Percentiles rank a stretch among this genome's conserved stretches.
These are phyloP conservation scores for Paxillus rubicundulus DNA, from an alignment of 768 basidiomycete genomes.

Conservation along the genomic window DNA sequence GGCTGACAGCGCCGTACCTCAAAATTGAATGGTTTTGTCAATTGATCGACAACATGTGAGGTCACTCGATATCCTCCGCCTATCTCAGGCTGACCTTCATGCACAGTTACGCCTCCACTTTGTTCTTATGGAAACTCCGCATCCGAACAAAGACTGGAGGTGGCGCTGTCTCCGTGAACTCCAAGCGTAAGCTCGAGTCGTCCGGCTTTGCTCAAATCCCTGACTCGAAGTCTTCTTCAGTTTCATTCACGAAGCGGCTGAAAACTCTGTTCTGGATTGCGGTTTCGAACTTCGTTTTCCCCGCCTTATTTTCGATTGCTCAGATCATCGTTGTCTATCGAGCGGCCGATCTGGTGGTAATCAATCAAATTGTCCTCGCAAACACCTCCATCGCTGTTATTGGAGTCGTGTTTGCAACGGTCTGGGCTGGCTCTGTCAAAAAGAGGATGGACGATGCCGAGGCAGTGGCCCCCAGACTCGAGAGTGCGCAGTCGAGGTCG, in stretches of 20 bases:
- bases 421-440: constrained; percentile 16
- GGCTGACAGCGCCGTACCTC: constrained; percentile 17
- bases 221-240: not conserved
- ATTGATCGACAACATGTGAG: constrained; percentile 17
- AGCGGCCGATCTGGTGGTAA: constrained; percentile 6
- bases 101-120: constrained; percentile 12
- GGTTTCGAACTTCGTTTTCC: constrained; percentile 19
- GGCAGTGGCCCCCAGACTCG: not conserved
- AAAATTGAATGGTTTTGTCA: constrained; percentile 23
- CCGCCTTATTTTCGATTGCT: constrained; percentile 18
- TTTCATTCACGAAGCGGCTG: constrained; percentile 6
- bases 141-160: not conserved
- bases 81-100: not conserved
- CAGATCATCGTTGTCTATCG: constrained; percentile 21
- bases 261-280: constrained; percentile 19
- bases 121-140: constrained; percentile 14
- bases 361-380: constrained; percentile 15
- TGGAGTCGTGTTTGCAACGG: constrained; percentile 23
- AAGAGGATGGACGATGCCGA: not conserved
- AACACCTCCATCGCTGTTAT: constrained; percentile 23
- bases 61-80: not conserved
- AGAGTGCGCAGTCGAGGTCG: not conserved
- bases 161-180: not conserved
- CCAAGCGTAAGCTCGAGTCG: not conserved
- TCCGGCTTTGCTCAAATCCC: not conserved